phyloP scores from a whole-genome alignment of 2,329 filamentous ascomycete genomes.

The Neospermospora avenae region DNA sequence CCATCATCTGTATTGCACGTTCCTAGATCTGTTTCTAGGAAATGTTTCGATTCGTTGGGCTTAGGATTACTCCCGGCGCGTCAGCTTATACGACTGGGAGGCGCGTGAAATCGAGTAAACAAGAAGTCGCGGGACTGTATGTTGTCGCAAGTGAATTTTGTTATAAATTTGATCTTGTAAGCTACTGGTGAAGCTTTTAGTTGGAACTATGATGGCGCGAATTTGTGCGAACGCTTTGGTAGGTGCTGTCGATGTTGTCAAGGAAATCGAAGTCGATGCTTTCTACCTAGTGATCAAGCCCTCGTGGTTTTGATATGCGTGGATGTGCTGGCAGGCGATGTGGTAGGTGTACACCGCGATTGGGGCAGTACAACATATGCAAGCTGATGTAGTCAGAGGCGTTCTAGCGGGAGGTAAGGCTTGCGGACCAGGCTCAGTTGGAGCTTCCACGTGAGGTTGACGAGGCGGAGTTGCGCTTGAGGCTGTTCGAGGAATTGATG shows the following conservation, averaged over 20 bases:
- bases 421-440: conserved; percentile 30
- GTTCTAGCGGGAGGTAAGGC: conserved; percentile 41
- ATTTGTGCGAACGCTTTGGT: conserved; percentile 24
- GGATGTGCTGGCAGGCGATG: conserved; percentile 59
- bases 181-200: conserved; percentile 6
- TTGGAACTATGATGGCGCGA: conserved; percentile 4
- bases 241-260: conserved; percentile 22
- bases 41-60: neutral
- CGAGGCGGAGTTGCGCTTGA: conserved; percentile 30
- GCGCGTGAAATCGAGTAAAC: conserved; percentile 11
- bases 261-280: conserved; percentile 27
- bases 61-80: conserved; percentile 12
- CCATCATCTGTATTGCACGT: conserved; percentile 54
- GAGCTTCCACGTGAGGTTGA: conserved; percentile 31
- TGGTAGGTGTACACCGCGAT: conserved; percentile 51
- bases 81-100: conserved; percentile 11
- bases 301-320: conserved; percentile 53
- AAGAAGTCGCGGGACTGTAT: conserved; percentile 13
- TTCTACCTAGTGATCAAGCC: conserved; percentile 29
- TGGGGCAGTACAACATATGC: conserved; percentile 57
- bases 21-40: conserved; percentile 32
- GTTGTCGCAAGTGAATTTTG: neutral
- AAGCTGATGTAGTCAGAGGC: conserved; percentile 48
- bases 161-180: conserved; percentile 1
- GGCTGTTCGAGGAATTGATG: conserved; percentile 27